Base-by-base conservation (phyloP, 2,329 filamentous ascomycete genomes). In the Rhynchosporium graminicola region DNA sequence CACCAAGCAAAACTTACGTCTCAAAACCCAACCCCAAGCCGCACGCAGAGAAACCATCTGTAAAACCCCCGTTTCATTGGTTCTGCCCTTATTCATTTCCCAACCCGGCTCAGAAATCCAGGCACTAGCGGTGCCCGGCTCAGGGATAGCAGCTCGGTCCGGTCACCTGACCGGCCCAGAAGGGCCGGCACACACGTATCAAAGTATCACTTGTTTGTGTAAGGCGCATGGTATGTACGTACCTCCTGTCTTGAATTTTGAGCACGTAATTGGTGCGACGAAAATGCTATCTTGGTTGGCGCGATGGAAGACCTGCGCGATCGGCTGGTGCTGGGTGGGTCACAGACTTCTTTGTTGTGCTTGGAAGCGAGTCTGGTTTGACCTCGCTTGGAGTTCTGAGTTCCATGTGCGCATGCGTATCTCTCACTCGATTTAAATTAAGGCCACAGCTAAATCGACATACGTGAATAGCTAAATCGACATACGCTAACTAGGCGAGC, bases 261-360 rank as follows among this genome's bases (percentile, higher is more conserved):
- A 54, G 33, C n/a, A 42, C 50, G 50, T 54, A 54, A 54, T 54
- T 54, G 5, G 28, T 40, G 13, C 33, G 50, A 54, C 5, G 33
- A 8, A 9, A 10, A 12, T 13, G 38, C 3, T 4, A 6, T 3
- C 28, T 15, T 33, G 28, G 12, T n/a, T n/a, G 12, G 2, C 12
- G 29, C 31, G 29, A 9, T 51, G 28, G 7, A 13, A 51, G 47
- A 13, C 10, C 8, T 36, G 29, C 9, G n/a, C 33, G 29, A 20
- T 26, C 20, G n/a, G 26, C 8, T 8, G 4, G n/a, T 4, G 20
- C 26, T 20, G n/a, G 26, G n/a, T 46, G 42, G 43, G n/a, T 46
- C 33, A 36, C 9, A 36, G 33, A 10, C 6, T 36, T 36, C 33
- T 5, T 36, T 36, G 33, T 36, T 36, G 33, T 36, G 33, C 33